Base-by-base conservation (phyloP, 2,329 filamentous ascomycete genomes). In the Pseudogymnoascus sp. region DNA sequence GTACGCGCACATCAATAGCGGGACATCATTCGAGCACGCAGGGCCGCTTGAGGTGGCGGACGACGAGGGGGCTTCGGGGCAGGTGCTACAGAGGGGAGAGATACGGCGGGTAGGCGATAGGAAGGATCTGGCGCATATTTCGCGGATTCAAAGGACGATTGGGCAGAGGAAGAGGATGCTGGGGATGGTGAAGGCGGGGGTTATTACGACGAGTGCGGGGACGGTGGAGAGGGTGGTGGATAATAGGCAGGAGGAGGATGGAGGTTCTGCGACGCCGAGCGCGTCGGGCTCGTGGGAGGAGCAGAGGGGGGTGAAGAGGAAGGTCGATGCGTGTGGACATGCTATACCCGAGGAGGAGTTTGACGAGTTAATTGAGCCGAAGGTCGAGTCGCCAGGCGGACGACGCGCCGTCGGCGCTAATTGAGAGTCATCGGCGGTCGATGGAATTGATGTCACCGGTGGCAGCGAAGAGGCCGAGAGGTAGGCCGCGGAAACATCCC, bases 401-500 rank as follows among this genome's bases (percentile, higher is more conserved):
- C 14, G 45, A 52, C 5, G 45, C 45, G 4, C 25, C 45, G 6
- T 31, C 31, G n/a, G 45, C 45, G 25, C 25, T 52, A 18, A 52
- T 52, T 52, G 45, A 52, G 45, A 52, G 3, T 2, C 45, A 52
- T 52, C 45, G 45, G 25, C 45, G 14, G 25, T 52, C 45, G 23
- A 52, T 52, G 25, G 45, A 52, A 16, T 52, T 52, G 2, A 52
- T 52, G 23, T 52, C 25, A 4, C 45, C 45, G 1, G 11, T 31
- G 7, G 8, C 14, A 28, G 72, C 74, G 38, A 88, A 88, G 76
- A 81, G 88, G 70, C 88, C 88, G 68, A 84, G 92, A 70, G 92
- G 92, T 35, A 83, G 92, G 62, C 92, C 92, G 60, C 83, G 91
- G 74, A 96, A 96, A 77, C 86, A 92, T 69, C 89, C 90, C 40